A percentile compares a stretch with the other conserved stretches of the same genome.
Evolutionary conservation across 2,329 filamentous ascomycete genomes (phyloP).

Genomic region (Trichoderma simmonsii): DNA sequence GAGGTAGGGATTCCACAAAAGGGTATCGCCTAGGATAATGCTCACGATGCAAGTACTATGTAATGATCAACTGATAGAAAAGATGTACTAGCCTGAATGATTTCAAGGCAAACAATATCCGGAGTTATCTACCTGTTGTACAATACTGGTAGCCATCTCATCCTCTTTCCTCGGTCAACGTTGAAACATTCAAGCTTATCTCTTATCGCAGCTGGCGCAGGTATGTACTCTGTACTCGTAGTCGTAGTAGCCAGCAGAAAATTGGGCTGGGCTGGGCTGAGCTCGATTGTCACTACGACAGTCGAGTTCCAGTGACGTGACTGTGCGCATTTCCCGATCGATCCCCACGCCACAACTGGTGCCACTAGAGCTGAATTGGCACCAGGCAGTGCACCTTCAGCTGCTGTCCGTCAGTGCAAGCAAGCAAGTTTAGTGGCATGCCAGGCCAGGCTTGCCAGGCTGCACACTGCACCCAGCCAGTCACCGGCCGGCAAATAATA

Average conservation of each 20-base stretch:
- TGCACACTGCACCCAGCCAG: not conserved
- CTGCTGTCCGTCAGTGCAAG: not conserved
- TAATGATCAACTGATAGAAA: too few species aligned
- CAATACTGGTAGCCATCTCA: too few species aligned
- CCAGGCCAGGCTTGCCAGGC: not conserved
- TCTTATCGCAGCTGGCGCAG: constrained; percentile 10
- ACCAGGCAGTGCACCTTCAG: not conserved
- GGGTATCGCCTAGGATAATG: not conserved
- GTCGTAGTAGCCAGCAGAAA: too few species aligned
- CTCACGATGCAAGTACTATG: not conserved
- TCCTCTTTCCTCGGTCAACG: too few species aligned
- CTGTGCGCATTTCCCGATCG: constrained; percentile 1
- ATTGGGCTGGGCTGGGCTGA: too few species aligned
- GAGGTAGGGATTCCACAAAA: not conserved
- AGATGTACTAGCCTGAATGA: too few species aligned
- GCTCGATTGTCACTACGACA: too few species aligned
- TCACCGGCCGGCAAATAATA: too few species aligned
- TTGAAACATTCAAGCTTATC: constrained; percentile 3
- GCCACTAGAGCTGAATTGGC: not conserved
- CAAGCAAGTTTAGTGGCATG: not conserved
- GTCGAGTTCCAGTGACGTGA: constrained; percentile 3
- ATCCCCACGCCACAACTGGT: not conserved
- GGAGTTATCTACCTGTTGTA: too few species aligned
- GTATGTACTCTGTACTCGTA: not conserved
- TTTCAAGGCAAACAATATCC: too few species aligned